These are phyloP conservation scores for Pleurotus eryngii DNA, from an alignment of 768 basidiomycete species.

Conservation along the genomic window DNA sequence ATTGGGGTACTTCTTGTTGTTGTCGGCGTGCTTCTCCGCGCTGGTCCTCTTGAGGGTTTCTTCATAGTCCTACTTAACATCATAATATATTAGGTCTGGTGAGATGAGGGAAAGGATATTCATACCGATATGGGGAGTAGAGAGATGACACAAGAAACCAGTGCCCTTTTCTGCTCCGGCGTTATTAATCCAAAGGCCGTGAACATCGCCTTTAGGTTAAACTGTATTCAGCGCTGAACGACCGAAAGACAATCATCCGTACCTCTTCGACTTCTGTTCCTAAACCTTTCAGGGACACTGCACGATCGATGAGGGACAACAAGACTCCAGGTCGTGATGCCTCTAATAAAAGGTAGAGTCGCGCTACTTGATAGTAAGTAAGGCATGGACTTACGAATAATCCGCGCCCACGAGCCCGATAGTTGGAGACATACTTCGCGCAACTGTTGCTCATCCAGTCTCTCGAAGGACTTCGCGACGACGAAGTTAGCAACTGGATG, in stretches of 20 bases:
- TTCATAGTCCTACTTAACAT: constrained; percentile 28
- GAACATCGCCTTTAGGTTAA: constrained; percentile 48
- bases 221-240: background rate
- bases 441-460: constrained; percentile 57
- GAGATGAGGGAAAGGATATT: constrained; percentile 3
- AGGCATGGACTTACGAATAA: constrained; percentile 58
- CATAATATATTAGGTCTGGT: constrained; percentile 13
- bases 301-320: constrained; percentile 70
- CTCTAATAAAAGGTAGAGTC: constrained; percentile 34
- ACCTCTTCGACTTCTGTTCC: constrained; percentile 60
- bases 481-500: constrained; percentile 97
- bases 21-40: constrained; percentile 9
- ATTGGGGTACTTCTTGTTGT: constrained; percentile 14
- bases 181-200: constrained; percentile 55
- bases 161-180: constrained; percentile 42
- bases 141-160: constrained; percentile 69
- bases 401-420: constrained; percentile 49
- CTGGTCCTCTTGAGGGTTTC: constrained; percentile 9
- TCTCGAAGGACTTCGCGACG: constrained; percentile 71
- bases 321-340: constrained; percentile 75
- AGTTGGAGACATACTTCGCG: constrained; percentile 58
- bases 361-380: background rate
- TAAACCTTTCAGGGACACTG: constrained; percentile 41
- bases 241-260: constrained; percentile 13
- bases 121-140: constrained; percentile 49